phyloP scores from a whole-genome alignment of 352 stramenopile species.

The Peronospora tabacina region DNA sequence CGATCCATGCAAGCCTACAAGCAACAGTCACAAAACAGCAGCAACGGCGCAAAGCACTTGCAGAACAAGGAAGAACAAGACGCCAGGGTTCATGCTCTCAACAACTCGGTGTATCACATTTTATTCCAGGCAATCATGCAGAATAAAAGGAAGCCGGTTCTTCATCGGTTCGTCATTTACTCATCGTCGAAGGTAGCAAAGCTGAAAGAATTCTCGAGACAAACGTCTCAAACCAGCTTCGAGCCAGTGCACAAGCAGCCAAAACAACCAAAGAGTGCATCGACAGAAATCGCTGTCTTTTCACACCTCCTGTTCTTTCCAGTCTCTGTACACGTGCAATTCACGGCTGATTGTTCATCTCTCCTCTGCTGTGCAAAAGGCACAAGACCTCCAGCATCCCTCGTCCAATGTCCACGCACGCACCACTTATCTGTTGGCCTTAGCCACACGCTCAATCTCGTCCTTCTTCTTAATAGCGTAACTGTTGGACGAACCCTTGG shows the following conservation, averaged over 20 bases:
- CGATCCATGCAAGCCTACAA: conserved; percentile 32
- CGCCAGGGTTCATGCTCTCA: conserved; percentile 52
- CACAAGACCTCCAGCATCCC: conserved; percentile 3
- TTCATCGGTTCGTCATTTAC: conserved; percentile 20
- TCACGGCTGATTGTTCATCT: conserved; percentile 4
- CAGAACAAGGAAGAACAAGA: conserved; percentile 13
- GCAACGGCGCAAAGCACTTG: conserved; percentile 1
- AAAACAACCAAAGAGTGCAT: conserved; percentile 10
- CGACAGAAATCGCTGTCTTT: conserved; percentile 1
- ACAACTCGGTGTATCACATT: conserved; percentile 80
- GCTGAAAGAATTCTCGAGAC: conserved; percentile 1
- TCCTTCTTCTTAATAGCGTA: conserved; percentile 99
- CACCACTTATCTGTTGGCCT: conserved; percentile 98
- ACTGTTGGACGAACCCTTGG: conserved; percentile 98
- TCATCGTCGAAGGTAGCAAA: conserved; percentile 21
- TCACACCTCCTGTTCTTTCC: conserved; percentile 5
- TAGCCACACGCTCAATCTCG: conserved; percentile 99
- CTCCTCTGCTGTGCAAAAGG: conserved; percentile 2
- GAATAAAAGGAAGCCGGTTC: conserved; percentile 37
- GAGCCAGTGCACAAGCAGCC: neutral
- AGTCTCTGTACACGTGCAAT: conserved; percentile 6
- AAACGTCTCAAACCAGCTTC: conserved; percentile 1
- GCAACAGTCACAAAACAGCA: neutral
- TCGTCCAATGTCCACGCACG: conserved; percentile 6
- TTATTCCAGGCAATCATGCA: conserved; percentile 41